A percentile compares a stretch with the other conserved stretches of the same genome.
These are phyloP conservation scores for Westerdykella sp. DNA, from an alignment of 2,329 filamentous ascomycete species.

Conservation along the genomic window DNA sequence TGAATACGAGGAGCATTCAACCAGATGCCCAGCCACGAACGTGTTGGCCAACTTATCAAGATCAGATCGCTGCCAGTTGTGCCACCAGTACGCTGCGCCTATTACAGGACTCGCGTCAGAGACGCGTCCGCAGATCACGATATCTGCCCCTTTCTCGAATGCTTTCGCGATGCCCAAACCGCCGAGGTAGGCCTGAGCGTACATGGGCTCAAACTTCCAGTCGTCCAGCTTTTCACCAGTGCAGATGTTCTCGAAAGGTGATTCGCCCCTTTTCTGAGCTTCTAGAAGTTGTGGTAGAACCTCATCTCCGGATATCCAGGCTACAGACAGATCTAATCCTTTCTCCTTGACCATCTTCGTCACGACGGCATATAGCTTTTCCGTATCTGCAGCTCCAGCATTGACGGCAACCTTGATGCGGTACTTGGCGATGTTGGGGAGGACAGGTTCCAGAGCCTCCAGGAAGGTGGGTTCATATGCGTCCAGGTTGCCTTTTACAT, in stretches of 20 bases:
- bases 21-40: conserved; percentile 41
- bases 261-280: conserved; percentile 34
- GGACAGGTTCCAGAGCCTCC: conserved; percentile 42
- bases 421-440: conserved; percentile 26
- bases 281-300: conserved; percentile 30
- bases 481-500: conserved; percentile 21
- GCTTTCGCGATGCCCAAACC: conserved; percentile 41
- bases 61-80: conserved; percentile 37
- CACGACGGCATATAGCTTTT: conserved; percentile 22
- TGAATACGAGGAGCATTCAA: conserved; percentile 41
- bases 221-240: conserved; percentile 36
- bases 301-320: conserved; percentile 43
- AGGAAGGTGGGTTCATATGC: conserved; percentile 50
- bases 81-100: conserved; percentile 42
- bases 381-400: conserved; percentile 28
- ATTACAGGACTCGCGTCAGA: conserved; percentile 42
- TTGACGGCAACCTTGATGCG: conserved; percentile 33
- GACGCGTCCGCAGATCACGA: conserved; percentile 42
- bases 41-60: conserved; percentile 39
- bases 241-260: conserved; percentile 32
- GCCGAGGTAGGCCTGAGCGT: conserved; percentile 39
- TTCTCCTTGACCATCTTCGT: conserved; percentile 17
- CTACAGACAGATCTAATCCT: conserved; percentile 25
- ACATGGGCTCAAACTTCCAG: conserved; percentile 31
- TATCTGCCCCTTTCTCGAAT: conserved; percentile 38